Evolutionary conservation across 345 rosid genomes (phyloP), one percentile per base, ranked within the genome.

Genomic region (Acer yangbiense): DNA sequence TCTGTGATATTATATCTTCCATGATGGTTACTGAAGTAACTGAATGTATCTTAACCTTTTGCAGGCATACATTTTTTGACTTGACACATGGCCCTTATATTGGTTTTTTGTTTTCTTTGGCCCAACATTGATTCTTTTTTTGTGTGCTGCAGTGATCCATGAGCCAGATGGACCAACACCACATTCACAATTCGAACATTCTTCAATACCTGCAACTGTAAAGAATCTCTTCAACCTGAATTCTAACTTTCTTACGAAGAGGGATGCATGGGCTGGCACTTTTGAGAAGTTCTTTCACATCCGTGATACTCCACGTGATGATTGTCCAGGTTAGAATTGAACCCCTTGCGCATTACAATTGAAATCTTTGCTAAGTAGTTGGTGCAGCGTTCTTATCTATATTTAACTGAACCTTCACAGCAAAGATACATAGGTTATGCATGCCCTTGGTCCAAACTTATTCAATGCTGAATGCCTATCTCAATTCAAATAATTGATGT

Each of bases 211-310:
- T 0, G 99, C 98, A 35, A 97, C 99, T 0, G 99, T 94, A 35
- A 97, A 93, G 93, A 93, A 89, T 82, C 99, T 97, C 79, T 97
- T 94, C 80, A 91, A 93, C 82, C 88, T 97, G 8, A 90, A 90
- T 0, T 94, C 98, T 0, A 91, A 91, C 83, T 97, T 97, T 87
- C 77, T 94, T 71, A 93, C 99, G 0, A 97, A 94, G 88, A 93
- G 98, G 83, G 99, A 97, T 85, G 98, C 98, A 0, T 97, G 98
- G 98, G 99, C 99, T 75, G 97, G 97, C 77, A 97, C 91, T 61
- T 97, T 97, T 13, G 99, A 94, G 82, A 89, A 82, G 20, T 89
- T 88, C 85, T 90, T 97, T 76, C 27, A 69, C 71, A 78, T 94
- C 52, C 98, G 98, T 4, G 82, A 82, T 65, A 86, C 93, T 78